Evolutionary conservation across 2,329 filamentous ascomycete genomes (phyloP), one percentile per base, ranked within the genome.

Genomic region (Blastomyces gilchristii): DNA sequence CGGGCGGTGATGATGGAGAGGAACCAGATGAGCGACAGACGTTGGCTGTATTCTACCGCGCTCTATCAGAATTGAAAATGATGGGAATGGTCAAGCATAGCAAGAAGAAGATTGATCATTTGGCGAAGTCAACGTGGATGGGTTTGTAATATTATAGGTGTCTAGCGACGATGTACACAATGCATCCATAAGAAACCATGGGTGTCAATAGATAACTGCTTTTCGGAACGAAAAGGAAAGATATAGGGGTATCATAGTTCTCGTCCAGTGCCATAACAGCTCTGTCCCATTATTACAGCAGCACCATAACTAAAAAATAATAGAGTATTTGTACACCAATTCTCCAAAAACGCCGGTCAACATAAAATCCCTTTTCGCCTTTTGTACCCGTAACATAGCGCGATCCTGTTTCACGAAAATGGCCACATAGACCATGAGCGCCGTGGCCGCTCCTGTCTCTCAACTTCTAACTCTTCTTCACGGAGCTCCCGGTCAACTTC

Each of bases 81-180:
- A 80, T 99, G 70, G 94, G 94, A 8, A 88, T 97, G 76, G 83
- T 97, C 65, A 97, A 94, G 78, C 82, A 83, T 65, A 97, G 88
- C 71, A 89, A 88, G 76, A 96, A 92, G 80, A 96, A 96, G 80
- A 85, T 87, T 31, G 94, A 97, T 73, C 93, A 97, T 76, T 79
- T 97, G 68, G 87, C 90, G 49, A 97, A 97, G 79, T 81, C 91
- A 45, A 78, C 81, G 60, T 90, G 87, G 85, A 91, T 89, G 73
- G 94, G 93, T 11, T 63, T 71, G 53, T 70, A 62, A 65, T 62
- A 59, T 62, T 63, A 67, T 53, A 54, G 60, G 37, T 34, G 34
- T 31, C 56, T 7, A 52, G 34, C 12, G 12, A 18, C 6, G 34
- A 60, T 53, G n/a, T 50, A 60, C 22, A n/a, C 3, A 22, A 22